Base-by-base conservation (phyloP, 2,329 filamentous ascomycete genomes). In the Fusarium sp. region DNA sequence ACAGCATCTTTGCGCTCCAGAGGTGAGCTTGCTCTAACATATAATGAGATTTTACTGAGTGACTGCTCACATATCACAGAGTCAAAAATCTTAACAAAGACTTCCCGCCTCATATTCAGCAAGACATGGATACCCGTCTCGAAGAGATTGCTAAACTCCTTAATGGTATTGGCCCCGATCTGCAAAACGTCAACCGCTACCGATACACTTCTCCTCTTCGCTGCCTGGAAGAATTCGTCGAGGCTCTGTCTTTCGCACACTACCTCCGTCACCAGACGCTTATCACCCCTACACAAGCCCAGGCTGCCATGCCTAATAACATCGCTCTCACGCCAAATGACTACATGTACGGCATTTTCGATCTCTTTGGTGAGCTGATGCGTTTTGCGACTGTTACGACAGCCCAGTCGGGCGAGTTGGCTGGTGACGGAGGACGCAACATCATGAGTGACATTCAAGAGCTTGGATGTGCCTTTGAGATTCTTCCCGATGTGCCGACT, bases 361-460 rank as follows among this genome's bases (percentile, higher is more conserved):
- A 99, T 79, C 87, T 98, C 72, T 94, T 94, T 2, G 96, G 96
- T 39, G 96, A 99, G 82, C 85, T 98, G 84, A 99, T 99, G 96
- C 88, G 94, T 31, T 98, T 98, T 80, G 94, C 94, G 1, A 96
- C 97, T 51, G 94, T 94, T 7, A 89, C 90, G 26, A 92, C 97
- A 78, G 94, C 94, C 1, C 92, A 94, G 7, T 90, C 84, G 9
- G 92, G 91, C 15, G 81, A 79, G 71, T 78, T 84, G 65, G 84
- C 83, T 6, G 81, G 81, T 43, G 52, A 68, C 22, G 73, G 74
- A 55, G 71, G 71, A 15, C 80, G 88, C 39, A 89, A 89, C 7
- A 92, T 98, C 43, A 83, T 98, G 50, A 84, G 87, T 10, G 96
- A 98, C 80, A 87, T 98, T 77, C 90, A 95, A 74, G 87, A 89